Evolutionary conservation across 75 land plant genomes (phyloP).

Genomic region (Ceratopteris richardii): DNA sequence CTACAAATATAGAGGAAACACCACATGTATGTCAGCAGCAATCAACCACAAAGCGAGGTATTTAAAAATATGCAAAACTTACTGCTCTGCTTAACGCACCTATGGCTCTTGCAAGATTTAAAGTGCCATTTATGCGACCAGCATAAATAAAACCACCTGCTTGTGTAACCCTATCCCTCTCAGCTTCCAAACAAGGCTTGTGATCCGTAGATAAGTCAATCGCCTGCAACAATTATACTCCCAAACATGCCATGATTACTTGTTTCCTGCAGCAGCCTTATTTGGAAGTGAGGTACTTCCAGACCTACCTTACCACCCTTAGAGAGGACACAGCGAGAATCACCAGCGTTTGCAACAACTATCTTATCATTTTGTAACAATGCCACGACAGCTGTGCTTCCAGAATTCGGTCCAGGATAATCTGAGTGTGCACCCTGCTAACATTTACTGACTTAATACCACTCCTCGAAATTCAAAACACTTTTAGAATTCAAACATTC

Average conservation of each 20-base stretch:
- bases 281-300: too few relatives aligned
- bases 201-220: conserved; percentile 78
- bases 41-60: neutral
- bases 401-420: conserved; percentile 83
- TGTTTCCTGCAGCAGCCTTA: too few relatives aligned
- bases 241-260: neutral
- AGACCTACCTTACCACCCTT: conserved; percentile 62
- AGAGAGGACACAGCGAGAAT: conserved; percentile 92
- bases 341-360: conserved; percentile 95
- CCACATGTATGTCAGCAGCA: neutral
- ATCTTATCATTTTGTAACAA: conserved; percentile 56
- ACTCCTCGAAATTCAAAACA: neutral
- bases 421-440: conserved; percentile 83
- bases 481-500: too few relatives aligned
- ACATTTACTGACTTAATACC: neutral
- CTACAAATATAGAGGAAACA: conserved; percentile 21
- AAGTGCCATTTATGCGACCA: conserved; percentile 85
- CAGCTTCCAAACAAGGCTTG: conserved; percentile 82
- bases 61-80: neutral
- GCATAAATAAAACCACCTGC: conserved; percentile 89
- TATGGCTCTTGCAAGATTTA: conserved; percentile 85
- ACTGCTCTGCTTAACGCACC: conserved; percentile 36
- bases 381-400: conserved; percentile 95
- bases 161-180: conserved; percentile 64
- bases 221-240: conserved; percentile 38